Evolutionary conservation across 2,329 filamentous ascomycete genomes (phyloP).

Genomic region (Aspergillus uvarum): DNA sequence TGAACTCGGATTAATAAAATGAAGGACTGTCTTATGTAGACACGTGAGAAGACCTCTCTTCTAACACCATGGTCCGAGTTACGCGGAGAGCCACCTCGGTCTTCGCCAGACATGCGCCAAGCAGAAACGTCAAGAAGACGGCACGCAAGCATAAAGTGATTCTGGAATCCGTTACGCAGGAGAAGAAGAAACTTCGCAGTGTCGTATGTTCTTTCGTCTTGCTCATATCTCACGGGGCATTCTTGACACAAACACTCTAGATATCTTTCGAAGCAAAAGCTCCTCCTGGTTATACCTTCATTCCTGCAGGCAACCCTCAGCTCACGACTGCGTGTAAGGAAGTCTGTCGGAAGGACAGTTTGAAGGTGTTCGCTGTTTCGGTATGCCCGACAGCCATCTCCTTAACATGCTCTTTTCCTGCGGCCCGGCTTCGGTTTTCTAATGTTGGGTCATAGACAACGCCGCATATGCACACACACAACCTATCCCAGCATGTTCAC

Average conservation of each 20-base stretch:
- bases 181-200: slow-evolving; percentile 60
- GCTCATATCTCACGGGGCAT: slow-evolving; percentile 7
- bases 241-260: slow-evolving; percentile 45
- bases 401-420: background rate
- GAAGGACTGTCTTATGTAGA: slow-evolving; percentile 19
- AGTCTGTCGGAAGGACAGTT: slow-evolving; percentile 54
- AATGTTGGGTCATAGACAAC: slow-evolving; percentile 44
- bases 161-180: slow-evolving; percentile 57
- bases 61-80: slow-evolving; percentile 38
- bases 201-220: slow-evolving; percentile 40
- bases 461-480: slow-evolving; percentile 50
- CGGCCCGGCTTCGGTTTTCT: slow-evolving; percentile 10
- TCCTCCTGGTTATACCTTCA: slow-evolving; percentile 61
- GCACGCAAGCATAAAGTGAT: slow-evolving; percentile 56
- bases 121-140: slow-evolving; percentile 34
- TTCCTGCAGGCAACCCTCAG: slow-evolving; percentile 60
- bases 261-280: slow-evolving; percentile 56
- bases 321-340: slow-evolving; percentile 62
- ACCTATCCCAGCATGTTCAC: slow-evolving; percentile 60
- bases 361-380: slow-evolving; percentile 60
- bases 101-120: slow-evolving; percentile 34
- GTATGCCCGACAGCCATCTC: slow-evolving; percentile 44
- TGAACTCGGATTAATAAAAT: slow-evolving; percentile 21
- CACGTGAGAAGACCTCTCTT: slow-evolving; percentile 21
- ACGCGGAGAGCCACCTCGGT: slow-evolving; percentile 35